These are phyloP conservation scores for Acacia confusa DNA, from an alignment of 306 rosid species.

Conservation along the genomic window DNA sequence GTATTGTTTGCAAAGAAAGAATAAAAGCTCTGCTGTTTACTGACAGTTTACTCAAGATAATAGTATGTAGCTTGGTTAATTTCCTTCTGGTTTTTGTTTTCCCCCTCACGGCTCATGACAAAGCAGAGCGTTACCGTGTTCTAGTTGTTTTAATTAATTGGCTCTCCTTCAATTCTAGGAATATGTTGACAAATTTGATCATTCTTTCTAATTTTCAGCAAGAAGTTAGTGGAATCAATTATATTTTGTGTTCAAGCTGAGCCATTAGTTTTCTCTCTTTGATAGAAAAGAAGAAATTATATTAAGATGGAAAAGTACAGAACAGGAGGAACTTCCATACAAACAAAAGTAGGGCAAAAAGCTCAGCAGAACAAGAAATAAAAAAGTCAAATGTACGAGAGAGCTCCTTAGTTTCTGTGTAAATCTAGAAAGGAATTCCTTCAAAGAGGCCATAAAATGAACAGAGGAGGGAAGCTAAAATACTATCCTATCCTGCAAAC, in stretches of 20 bases:
- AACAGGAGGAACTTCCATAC: not conserved
- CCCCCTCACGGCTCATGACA: not conserved
- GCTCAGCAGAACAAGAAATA: not conserved
- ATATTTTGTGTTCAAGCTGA: not conserved
- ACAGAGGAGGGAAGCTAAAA: not conserved
- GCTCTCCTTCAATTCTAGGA: not conserved
- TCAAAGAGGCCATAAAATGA: not conserved
- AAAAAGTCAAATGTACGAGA: not conserved
- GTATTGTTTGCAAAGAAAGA: too few relatives aligned
- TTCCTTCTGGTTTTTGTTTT: not conserved
- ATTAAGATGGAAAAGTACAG: not conserved
- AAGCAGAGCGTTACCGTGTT: not conserved
- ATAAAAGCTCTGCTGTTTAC: too few relatives aligned
- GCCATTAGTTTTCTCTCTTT: not conserved
- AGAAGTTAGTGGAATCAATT: not conserved
- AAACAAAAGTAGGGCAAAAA: not conserved
- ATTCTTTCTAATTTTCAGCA: not conserved
- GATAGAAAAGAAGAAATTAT: not conserved
- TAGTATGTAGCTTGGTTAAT: not conserved
- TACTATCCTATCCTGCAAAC: not conserved
- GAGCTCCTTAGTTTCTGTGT: not conserved
- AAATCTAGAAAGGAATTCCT: not conserved
- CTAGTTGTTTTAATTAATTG: not conserved
- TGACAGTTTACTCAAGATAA: not conserved
- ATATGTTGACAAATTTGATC: not conserved